Evolutionary conservation across 2,329 filamentous ascomycete species (phyloP).

Genomic region (Rutstroemia sp.): DNA sequence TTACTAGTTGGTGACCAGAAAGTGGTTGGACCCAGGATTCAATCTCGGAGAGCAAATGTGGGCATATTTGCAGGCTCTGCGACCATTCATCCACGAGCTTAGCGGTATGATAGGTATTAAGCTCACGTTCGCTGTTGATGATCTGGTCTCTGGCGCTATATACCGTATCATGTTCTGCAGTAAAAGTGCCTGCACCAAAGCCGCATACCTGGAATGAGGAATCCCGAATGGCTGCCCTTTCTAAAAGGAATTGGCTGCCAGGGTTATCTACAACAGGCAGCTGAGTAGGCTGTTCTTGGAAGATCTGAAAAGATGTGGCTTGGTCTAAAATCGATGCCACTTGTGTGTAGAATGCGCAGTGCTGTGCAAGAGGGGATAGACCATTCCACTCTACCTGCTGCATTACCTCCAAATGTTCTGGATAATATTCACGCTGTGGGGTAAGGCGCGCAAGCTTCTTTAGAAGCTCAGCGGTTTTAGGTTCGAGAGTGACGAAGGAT

Average conservation of each 20-base stretch:
- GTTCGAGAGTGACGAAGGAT: too few species aligned
- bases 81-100: conserved; percentile 18
- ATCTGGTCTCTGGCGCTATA: conserved; percentile 30
- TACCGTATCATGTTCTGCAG: conserved; percentile 22
- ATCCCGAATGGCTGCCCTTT: conserved; percentile 30
- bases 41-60: conserved; percentile 17
- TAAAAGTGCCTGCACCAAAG: conserved; percentile 34
- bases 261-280: conserved; percentile 17
- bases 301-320: conserved; percentile 13
- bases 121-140: conserved; percentile 6
- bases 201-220: conserved; percentile 27
- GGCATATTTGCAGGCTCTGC: conserved; percentile 3
- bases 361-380: conserved; percentile 37
- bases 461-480: too few species aligned
- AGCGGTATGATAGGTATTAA: conserved; percentile 11
- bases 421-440: too few species aligned
- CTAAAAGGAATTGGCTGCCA: conserved; percentile 30
- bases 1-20: too few species aligned
- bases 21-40: conserved; percentile 20
- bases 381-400: conserved; percentile 39
- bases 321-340: conserved; percentile 34
- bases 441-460: too few species aligned
- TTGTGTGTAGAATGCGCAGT: conserved; percentile 33
- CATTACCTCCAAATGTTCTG: too few species aligned
- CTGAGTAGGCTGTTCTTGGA: conserved; percentile 9